These are phyloP conservation scores for Ramaria rubella DNA, from an alignment of 768 basidiomycete species.

Conservation along the genomic window DNA sequence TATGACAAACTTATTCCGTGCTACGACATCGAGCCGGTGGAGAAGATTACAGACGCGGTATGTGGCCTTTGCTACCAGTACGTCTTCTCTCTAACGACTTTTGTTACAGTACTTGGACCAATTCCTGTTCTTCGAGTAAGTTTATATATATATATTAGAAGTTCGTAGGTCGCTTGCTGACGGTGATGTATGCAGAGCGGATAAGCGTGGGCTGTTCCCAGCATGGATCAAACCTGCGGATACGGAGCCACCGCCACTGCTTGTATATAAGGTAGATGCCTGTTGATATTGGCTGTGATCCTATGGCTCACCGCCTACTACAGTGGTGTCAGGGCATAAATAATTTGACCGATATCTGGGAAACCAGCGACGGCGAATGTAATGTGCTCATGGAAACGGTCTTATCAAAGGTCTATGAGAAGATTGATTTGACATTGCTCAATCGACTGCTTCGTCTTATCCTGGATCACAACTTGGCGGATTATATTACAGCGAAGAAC, in stretches of 20 bases:
- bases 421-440: conserved; percentile 93
- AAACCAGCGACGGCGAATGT: conserved; percentile 96
- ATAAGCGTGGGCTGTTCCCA: conserved; percentile 96
- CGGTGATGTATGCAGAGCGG: conserved; percentile 49
- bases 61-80: conserved; percentile 23
- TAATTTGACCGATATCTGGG: conserved; percentile 97
- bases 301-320: neutral
- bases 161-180: neutral
- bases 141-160: no score
- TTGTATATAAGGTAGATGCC: conserved; percentile 74
- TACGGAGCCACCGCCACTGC: conserved; percentile 91
- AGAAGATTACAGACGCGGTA: conserved; percentile 98
- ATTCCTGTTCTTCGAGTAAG: conserved; percentile 92
- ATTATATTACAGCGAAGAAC: conserved; percentile 99
- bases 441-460: conserved; percentile 94
- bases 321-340: conserved; percentile 99
- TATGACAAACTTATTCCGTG: conserved; percentile 98
- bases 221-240: conserved; percentile 99
- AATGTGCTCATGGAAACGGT: conserved; percentile 99
- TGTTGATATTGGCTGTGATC: neutral
- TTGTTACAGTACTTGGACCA: conserved; percentile 79
- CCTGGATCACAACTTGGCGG: conserved; percentile 96
- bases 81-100: conserved; percentile 14
- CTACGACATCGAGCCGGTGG: conserved; percentile 98
- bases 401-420: conserved; percentile 96